Percentiles rank a stretch among this genome's conserved stretches.
These are phyloP conservation scores for Halocafeteria seosinensis DNA, from an alignment of 108 stramenopile genomes.

Conservation along the genomic window DNA sequence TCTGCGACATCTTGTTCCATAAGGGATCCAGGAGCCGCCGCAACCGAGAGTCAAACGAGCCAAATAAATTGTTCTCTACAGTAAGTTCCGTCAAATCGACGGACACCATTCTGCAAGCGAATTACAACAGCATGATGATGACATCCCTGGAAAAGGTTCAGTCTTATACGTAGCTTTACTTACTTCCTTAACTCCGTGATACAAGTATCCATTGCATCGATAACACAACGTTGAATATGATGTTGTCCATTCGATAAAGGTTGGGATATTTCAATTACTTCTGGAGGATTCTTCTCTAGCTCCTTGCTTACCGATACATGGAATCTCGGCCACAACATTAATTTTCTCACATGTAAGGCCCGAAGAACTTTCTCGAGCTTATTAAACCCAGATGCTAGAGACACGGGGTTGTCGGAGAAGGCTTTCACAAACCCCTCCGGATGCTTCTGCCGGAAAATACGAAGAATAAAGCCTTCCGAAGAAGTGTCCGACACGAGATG, in stretches of 20 bases:
- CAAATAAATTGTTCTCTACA: slow-evolving; percentile 68
- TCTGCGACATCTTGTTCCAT: slow-evolving; percentile 67
- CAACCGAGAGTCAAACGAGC: slow-evolving; percentile 59
- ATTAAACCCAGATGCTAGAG: slow-evolving; percentile 60
- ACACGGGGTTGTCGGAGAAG: slow-evolving; percentile 68
- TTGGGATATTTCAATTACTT: slow-evolving; percentile 66
- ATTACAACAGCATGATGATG: too few relatives aligned
- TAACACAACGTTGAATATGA: slow-evolving; percentile 62
- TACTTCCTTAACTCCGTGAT: slow-evolving; percentile 58
- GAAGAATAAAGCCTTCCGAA: slow-evolving; percentile 81
- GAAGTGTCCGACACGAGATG: slow-evolving; percentile 70
- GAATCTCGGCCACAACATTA: slow-evolving; percentile 85
- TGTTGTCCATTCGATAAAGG: slow-evolving; percentile 58
- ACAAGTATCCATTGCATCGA: slow-evolving; percentile 62
- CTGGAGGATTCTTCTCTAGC: slow-evolving; percentile 50
- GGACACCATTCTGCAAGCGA: too few relatives aligned
- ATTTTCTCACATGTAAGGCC: slow-evolving; percentile 50
- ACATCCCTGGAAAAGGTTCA: too few relatives aligned
- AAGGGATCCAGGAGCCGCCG: slow-evolving; percentile 74
- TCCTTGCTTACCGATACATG: slow-evolving; percentile 54
- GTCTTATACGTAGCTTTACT: too few relatives aligned
- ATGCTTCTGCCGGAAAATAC: slow-evolving; percentile 59
- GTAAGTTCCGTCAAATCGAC: slow-evolving; percentile 44
- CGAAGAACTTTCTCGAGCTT: slow-evolving; percentile 65
- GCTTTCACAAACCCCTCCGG: slow-evolving; percentile 72